phyloP scores from a whole-genome alignment of 352 stramenopile species.

The Sclerospora graminicola region DNA sequence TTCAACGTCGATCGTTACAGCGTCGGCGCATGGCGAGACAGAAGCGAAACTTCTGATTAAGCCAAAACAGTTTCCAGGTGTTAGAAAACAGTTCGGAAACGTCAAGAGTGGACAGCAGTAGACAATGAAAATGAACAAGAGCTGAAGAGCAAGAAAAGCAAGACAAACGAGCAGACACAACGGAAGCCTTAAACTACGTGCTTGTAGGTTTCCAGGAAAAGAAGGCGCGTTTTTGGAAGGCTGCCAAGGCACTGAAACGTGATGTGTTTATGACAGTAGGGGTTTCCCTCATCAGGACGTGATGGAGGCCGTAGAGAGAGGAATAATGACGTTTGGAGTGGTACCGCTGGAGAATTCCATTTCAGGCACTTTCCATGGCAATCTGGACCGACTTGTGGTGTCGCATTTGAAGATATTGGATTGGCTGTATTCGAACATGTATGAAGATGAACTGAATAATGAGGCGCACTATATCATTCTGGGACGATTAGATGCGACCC shows the following conservation, averaged over 20 bases:
- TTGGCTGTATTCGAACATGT: constrained; percentile 40
- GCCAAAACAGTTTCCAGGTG: constrained; percentile 44
- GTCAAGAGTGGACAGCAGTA: neutral
- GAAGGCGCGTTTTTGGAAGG: constrained; percentile 61
- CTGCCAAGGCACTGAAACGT: constrained; percentile 28
- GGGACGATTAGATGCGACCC: constrained; percentile 33
- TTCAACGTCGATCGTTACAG: constrained; percentile 70
- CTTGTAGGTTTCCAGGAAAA: constrained; percentile 64
- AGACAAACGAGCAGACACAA: neutral
- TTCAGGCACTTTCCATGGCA: constrained; percentile 65
- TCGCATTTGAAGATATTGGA: constrained; percentile 59
- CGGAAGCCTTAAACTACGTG: constrained; percentile 17
- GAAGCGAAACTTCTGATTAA: constrained; percentile 41
- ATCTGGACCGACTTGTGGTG: constrained; percentile 48
- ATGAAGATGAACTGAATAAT: constrained; percentile 61
- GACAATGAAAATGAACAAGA: constrained; percentile 1
- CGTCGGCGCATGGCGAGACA: constrained; percentile 51
- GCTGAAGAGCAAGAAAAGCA: constrained; percentile 1
- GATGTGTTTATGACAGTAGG: constrained; percentile 50
- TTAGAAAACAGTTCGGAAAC: constrained; percentile 11
- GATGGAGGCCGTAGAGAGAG: constrained; percentile 44
- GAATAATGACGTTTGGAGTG: constrained; percentile 47
- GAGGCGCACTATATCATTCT: constrained; percentile 70
- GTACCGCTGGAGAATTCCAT: constrained; percentile 66
- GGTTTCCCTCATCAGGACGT: constrained; percentile 45